phyloP scores from a whole-genome alignment of 2,329 filamentous ascomycete species.

The Talaromyces sp. region DNA sequence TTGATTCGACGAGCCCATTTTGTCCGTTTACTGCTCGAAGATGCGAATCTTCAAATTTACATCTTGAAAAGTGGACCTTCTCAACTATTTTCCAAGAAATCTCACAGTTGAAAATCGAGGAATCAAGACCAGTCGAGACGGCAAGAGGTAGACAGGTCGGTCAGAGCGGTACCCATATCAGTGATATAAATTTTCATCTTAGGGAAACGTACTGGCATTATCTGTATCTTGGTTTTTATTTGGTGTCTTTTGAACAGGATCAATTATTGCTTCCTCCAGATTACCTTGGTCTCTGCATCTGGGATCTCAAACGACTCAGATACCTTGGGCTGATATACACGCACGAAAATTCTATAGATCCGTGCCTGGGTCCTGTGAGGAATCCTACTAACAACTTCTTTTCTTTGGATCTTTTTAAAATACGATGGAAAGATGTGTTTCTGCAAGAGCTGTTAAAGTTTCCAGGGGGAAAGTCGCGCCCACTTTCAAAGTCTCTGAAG shows the following conservation, averaged over 20 bases:
- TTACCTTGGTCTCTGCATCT: slow-evolving; percentile 12
- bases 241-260: not conserved
- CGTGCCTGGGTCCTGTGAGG: not conserved
- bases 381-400: not conserved
- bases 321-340: not conserved
- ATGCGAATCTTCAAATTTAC: not conserved
- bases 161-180: not conserved
- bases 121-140: not conserved
- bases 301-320: not conserved
- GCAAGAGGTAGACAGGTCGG: not conserved
- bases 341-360: not conserved
- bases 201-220: not conserved
- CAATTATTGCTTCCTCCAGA: slow-evolving; percentile 5
- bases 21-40: not conserved
- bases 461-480: not conserved
- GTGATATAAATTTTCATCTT: not conserved
- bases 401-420: not conserved
- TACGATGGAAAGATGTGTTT: not conserved
- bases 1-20: not conserved
- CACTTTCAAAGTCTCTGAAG: not conserved
- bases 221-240: not conserved
- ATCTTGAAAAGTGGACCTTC: slow-evolving; percentile 6
- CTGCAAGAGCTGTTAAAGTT: not conserved
- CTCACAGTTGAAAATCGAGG: not conserved
- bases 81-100: slow-evolving; percentile 8